Conservation (phyloP, 257 asterid species). For the Nemophila menziesii region DNA sequence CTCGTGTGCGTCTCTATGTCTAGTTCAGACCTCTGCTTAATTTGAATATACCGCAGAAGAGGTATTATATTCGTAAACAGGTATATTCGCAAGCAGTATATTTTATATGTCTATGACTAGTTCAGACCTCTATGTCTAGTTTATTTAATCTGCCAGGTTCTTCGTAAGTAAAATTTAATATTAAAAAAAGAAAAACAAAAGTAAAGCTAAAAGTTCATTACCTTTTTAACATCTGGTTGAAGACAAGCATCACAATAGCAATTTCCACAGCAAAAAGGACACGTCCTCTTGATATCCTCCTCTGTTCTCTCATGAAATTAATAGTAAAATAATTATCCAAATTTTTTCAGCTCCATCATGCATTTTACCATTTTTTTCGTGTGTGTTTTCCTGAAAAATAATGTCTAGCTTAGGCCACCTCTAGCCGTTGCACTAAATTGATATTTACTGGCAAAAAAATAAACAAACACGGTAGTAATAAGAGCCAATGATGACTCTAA, state of each 20-base stretch:
- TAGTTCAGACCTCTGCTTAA: conserved; percentile 49
- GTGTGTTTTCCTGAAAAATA: too few relatives aligned
- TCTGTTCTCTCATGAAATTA: conserved; percentile 35
- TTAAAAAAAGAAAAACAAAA: too few relatives aligned
- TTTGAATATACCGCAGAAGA: conserved; percentile 45
- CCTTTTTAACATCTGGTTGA: conserved; percentile 37
- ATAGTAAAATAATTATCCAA: too few relatives aligned
- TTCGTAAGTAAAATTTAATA: neutral
- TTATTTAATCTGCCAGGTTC: too few relatives aligned
- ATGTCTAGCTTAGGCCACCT: too few relatives aligned
- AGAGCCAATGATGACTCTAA: too few relatives aligned
- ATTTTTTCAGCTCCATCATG: too few relatives aligned
- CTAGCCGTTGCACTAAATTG: too few relatives aligned
- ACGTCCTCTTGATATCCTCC: conserved; percentile 31
- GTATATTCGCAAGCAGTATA: conserved; percentile 39
- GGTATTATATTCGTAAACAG: conserved; percentile 52
- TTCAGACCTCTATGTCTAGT: too few relatives aligned
- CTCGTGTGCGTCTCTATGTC: conserved; percentile 39
- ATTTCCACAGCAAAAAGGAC: conserved; percentile 65
- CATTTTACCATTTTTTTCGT: too few relatives aligned
- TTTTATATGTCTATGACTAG: conserved; percentile 12
- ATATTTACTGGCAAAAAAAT: too few relatives aligned
- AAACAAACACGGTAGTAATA: too few relatives aligned
- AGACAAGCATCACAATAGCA: conserved; percentile 78
- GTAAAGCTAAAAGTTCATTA: conserved; percentile 18